Evolutionary conservation across 169 alveolate species (phyloP).

Genomic region (Plasmodium blacklocki): DNA sequence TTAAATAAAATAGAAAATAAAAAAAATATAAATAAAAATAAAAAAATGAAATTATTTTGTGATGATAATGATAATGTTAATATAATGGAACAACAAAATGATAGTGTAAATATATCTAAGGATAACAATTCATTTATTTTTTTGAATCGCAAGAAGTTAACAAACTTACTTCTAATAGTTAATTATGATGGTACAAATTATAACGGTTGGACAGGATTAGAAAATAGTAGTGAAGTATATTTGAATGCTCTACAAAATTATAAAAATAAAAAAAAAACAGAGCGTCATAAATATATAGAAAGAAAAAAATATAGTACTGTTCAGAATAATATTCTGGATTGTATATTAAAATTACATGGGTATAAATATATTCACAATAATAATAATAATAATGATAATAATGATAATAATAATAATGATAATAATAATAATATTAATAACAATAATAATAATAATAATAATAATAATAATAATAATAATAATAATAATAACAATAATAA

Average conservation of each 20-base stretch:
- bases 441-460: neutral
- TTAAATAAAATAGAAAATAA: no score
- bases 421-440: no score
- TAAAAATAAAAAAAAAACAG: constrained; percentile 9
- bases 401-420: no score
- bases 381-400: neutral
- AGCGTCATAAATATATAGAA: neutral
- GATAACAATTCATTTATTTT: no score
- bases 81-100: no score
- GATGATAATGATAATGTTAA: no score
- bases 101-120: no score
- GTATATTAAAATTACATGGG: constrained; percentile 81
- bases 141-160: constrained; percentile 30
- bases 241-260: constrained; percentile 27
- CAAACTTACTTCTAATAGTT: constrained; percentile 79
- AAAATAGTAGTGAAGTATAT: constrained; percentile 60
- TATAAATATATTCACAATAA: constrained; percentile 61
- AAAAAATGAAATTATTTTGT: no score
- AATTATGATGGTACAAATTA: constrained; percentile 83
- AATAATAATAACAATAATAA: constrained; percentile 1
- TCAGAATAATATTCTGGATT: constrained; percentile 75
- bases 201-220: constrained; percentile 83
- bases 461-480: neutral
- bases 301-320: constrained; percentile 43
- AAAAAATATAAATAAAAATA: no score